Evolutionary conservation across 495 filamentous ascomycete species (phyloP), one percentile per base, ranked within the genome.

Genomic region (Aspergillus bridgeri): DNA sequence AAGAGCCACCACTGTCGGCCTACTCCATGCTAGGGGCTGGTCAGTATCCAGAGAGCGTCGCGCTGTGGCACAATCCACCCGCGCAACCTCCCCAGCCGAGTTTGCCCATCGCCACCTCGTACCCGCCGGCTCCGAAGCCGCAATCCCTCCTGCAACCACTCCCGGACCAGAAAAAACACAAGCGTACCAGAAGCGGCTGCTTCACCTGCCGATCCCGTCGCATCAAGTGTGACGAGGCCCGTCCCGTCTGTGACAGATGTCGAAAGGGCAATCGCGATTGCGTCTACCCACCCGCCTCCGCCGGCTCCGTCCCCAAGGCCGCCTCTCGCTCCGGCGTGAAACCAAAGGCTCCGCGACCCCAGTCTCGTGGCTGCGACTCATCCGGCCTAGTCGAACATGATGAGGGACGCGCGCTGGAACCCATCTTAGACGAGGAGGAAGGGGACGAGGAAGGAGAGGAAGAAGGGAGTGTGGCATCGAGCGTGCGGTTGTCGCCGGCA

Each of bases 221-320:
- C 61, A 91, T 98, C 55, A 98, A 98, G 84, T 96, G 90, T 69
- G 91, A 96, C 64, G 93, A 96, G 69, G 80, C 74, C 29, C 91
- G 85, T 65, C 94, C 94, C 21, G 73, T 90, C 33, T 98, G 94
- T 70, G 92, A 98, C 69, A 79, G 90, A 62, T 96, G 91, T 69
- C 83, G 84, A 54, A 96, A 96, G 71, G 91, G 91, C 33, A 88
- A 82, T 58, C 80, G 92, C 68, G 89, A 92, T 33, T 96, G 92
- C 65, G 76, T 84, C 51, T 96, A 93, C 70, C 90, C 91, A 9
- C 88, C 89, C 42, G 80, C 84, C n/a, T 73, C 81, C 23, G 56
- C 79, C 24, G 48, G 62, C 25, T 59, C 72, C 8, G 42, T 50
- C 5, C 61, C 67, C 38, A 84, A 79, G 59, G 23, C 69, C 11